Evolutionary conservation across 2,329 filamentous ascomycete genomes (phyloP), one percentile per base, ranked within the genome.

Genomic region (Colletotrichum euphorbiae): DNA sequence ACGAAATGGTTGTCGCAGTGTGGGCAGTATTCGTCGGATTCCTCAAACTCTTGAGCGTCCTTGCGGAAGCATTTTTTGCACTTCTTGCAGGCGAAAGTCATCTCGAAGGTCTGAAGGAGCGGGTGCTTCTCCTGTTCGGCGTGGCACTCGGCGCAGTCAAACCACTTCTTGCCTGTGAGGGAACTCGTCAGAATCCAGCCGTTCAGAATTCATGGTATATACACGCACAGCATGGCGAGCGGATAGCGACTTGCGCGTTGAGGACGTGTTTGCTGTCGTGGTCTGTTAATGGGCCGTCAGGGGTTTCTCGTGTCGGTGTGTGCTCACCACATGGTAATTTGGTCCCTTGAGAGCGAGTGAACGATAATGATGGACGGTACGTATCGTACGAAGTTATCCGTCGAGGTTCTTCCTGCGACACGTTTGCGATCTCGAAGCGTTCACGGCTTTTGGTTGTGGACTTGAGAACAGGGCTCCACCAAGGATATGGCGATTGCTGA

Each of bases 1-100:
- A 99, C 92, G 77, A 94, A 99, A 81, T 99, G 97, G 82, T 99
- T 99, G 78, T 99, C 96, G 84, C 96, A 99, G 83, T 98, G 93
- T 21, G 96, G 97, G 84, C 96, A 99, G 85, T 97, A 99, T 80
- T 99, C 97, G 82, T 99, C 96, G 78, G 93, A 91, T 74, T 99
- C 96, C 74, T 99, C 96, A 75, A 97, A 98, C 78, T 97, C 93
- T 72, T 89, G 83, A 51, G 91, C 91, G 75, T 99, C 93, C 79
- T 98, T 99, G 73, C 96, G 91, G 85, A 99, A 99, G 80, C 91
- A 94, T 82, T 99, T 99, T 74, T 92, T 94, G 89, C 96, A 99
- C 84, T 99, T 99, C 76, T 99, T 99, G 88, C 96, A 99, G 59
- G 93, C 93, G 76, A 99, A 98, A 42, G 85, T 88, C 93, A 99